A percentile compares a stretch with the other conserved stretches of the same genome.
phyloP scores from a whole-genome alignment of 176 grass and related monocot species.

The Pontederia crassipes region DNA sequence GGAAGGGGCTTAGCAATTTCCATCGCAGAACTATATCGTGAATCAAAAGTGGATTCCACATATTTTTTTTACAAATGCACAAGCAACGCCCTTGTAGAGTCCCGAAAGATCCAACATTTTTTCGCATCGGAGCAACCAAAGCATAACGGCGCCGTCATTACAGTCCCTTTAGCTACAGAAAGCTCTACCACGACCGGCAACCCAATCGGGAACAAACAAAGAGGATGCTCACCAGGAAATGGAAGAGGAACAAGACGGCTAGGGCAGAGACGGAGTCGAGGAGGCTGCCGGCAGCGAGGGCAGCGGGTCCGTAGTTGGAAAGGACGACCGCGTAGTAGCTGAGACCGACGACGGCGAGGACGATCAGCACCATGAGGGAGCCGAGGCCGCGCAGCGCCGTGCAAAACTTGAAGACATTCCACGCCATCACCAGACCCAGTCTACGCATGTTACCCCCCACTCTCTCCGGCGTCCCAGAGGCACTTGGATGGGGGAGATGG shows the following conservation, averaged over 20 bases:
- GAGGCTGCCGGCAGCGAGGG: too few species aligned
- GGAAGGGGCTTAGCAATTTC: too few species aligned
- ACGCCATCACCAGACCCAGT: constrained; percentile 60
- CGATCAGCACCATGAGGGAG: constrained; percentile 88
- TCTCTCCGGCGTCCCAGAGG: too few species aligned
- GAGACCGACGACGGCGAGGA: constrained; percentile 66
- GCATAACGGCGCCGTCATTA: too few species aligned
- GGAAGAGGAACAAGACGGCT: constrained; percentile 58
- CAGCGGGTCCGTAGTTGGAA: constrained; percentile 58
- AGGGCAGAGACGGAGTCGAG: constrained; percentile 30
- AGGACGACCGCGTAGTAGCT: constrained; percentile 83
- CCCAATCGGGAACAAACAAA: neutral
- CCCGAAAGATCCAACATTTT: neutral
- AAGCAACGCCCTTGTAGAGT: neutral
- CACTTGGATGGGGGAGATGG: too few species aligned
- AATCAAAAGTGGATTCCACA: too few species aligned
- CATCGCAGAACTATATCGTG: too few species aligned
- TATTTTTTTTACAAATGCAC: too few species aligned
- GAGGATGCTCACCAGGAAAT: constrained; percentile 42
- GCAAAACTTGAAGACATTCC: constrained; percentile 92
- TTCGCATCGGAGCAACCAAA: too few species aligned
- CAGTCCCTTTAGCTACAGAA: too few species aligned
- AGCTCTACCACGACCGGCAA: too few species aligned
- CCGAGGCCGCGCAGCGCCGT: constrained; percentile 72
- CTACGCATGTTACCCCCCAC: constrained; percentile 36